These are phyloP conservation scores for Bonia amplexicaulis DNA, from an alignment of 176 grass and related monocot genomes.

Conservation along the genomic window DNA sequence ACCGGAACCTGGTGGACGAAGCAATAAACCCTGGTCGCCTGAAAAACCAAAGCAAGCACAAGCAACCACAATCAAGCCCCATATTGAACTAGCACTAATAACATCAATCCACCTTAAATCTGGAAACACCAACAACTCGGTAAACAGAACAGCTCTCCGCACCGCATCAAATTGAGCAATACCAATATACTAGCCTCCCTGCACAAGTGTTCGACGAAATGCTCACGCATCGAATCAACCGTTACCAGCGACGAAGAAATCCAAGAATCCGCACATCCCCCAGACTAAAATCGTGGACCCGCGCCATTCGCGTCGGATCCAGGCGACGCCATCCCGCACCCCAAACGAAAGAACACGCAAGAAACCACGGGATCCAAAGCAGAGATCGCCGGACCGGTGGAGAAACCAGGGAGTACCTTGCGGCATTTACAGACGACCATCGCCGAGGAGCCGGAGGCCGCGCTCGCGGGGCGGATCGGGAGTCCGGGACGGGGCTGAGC, in stretches of 20 bases:
- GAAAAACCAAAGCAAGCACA: conserved; percentile 26
- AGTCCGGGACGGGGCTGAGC: neutral
- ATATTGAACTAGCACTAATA: neutral
- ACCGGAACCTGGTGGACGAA: conserved; percentile 96
- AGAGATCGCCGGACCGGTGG: neutral
- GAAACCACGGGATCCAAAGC: neutral
- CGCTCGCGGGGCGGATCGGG: neutral
- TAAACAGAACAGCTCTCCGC: neutral
- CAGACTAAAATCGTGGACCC: neutral
- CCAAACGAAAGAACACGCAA: neutral
- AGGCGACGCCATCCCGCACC: neutral
- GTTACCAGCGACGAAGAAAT: neutral
- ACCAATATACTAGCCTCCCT: neutral
- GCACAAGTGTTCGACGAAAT: neutral
- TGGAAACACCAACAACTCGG: conserved; percentile 7
- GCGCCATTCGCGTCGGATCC: neutral
- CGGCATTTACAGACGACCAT: conserved; percentile 99
- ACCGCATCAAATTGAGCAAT: neutral
- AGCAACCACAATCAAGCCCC: neutral
- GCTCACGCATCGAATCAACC: neutral
- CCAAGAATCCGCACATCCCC: neutral
- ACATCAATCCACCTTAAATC: neutral
- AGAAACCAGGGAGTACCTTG: conserved; percentile 53
- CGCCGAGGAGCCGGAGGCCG: conserved; percentile 8
- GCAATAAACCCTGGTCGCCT: conserved; percentile 97